These are phyloP conservation scores for Neospermospora avenae DNA, from an alignment of 2,329 filamentous ascomycete species.

Conservation along the genomic window DNA sequence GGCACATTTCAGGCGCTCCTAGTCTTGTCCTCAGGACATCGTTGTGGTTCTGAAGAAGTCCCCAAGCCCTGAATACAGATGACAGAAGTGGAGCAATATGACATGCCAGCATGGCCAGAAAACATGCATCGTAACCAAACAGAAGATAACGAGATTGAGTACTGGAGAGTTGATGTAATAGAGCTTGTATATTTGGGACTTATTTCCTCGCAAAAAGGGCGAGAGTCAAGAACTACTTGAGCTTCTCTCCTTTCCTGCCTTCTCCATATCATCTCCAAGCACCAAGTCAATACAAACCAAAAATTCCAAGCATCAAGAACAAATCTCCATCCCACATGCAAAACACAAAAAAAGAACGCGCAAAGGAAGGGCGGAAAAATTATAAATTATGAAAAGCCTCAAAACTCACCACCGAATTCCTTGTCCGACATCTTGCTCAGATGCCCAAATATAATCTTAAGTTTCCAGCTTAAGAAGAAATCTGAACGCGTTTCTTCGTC, in stretches of 20 bases:
- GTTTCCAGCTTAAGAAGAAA: background rate
- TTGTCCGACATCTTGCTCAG: slow-evolving; percentile 56
- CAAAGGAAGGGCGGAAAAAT: background rate
- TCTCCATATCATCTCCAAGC: background rate
- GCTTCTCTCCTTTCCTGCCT: background rate
- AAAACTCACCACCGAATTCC: slow-evolving; percentile 58
- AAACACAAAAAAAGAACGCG: background rate
- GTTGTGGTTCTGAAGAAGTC: too few species aligned
- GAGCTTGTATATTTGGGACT: background rate
- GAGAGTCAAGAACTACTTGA: background rate
- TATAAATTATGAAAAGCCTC: background rate
- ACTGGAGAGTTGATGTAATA: background rate
- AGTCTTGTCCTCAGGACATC: too few species aligned
- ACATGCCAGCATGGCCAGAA: too few species aligned
- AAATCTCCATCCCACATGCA: background rate
- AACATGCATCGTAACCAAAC: too few species aligned
- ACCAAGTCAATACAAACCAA: background rate
- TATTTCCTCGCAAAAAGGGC: background rate
- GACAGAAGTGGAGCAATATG: too few species aligned
- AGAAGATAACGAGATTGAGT: background rate
- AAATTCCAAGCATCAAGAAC: background rate
- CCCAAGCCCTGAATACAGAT: too few species aligned
- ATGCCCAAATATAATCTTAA: background rate
- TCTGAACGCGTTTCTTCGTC: background rate
- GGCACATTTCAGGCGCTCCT: too few species aligned